A percentile compares a stretch with the other conserved stretches of the same genome.
These are phyloP conservation scores for Vicia villosa DNA, from an alignment of 306 rosid species.

Conservation along the genomic window DNA sequence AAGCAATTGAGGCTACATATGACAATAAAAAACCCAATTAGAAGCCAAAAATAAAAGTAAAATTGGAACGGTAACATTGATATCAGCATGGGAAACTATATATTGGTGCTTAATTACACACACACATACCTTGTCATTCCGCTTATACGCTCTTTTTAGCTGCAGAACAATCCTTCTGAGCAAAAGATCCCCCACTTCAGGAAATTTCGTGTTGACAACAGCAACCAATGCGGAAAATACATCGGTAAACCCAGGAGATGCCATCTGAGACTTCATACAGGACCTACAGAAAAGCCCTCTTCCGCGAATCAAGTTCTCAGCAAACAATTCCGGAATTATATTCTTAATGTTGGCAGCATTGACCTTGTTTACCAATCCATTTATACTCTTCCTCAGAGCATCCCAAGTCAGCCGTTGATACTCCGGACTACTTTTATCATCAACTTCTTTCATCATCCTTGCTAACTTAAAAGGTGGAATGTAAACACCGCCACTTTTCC, in stretches of 20 bases:
- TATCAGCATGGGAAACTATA: neutral
- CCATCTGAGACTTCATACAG: slow-evolving; percentile 97
- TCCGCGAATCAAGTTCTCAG: slow-evolving; percentile 85
- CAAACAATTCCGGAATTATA: slow-evolving; percentile 77
- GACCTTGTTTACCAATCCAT: slow-evolving; percentile 94
- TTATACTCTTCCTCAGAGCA: slow-evolving; percentile 91
- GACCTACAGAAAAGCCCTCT: slow-evolving; percentile 95
- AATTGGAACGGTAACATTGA: neutral
- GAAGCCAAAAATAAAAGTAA: neutral
- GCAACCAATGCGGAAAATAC: slow-evolving; percentile 91
- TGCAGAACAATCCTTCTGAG: slow-evolving; percentile 88
- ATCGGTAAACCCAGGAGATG: slow-evolving; percentile 89
- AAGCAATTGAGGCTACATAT: slow-evolving; percentile 78
- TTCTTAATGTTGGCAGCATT: slow-evolving; percentile 85
- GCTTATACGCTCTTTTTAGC: slow-evolving; percentile 88
- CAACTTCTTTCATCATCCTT: slow-evolving; percentile 85
- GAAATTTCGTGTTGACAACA: slow-evolving; percentile 93
- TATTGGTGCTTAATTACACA: neutral
- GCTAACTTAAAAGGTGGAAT: slow-evolving; percentile 96
- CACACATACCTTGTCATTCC: slow-evolving; percentile 81
- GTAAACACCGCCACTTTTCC: slow-evolving; percentile 93
- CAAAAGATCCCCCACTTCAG: slow-evolving; percentile 85
- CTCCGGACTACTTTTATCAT: slow-evolving; percentile 82
- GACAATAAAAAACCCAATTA: slow-evolving; percentile 21
- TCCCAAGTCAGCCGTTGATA: slow-evolving; percentile 97